Conservation (phyloP, 2,329 filamentous ascomycete species). For the Phaeosphaeriaceae sp. region DNA sequence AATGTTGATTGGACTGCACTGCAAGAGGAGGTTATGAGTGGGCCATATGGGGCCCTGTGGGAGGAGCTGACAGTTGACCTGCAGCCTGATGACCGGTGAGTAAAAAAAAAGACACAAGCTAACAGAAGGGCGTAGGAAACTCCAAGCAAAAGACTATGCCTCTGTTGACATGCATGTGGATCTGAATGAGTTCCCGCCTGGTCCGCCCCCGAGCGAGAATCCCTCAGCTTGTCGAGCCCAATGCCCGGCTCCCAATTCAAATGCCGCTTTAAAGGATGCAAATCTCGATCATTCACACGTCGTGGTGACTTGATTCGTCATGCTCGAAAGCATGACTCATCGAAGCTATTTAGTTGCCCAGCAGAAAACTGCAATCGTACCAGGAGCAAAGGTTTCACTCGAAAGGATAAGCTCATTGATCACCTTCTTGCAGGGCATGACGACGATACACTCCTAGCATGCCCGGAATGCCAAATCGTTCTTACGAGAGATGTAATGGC, state of each 20-base stretch:
- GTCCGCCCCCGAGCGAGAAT: background rate
- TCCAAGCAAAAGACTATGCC: too few species aligned
- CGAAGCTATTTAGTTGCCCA: constrained; percentile 1
- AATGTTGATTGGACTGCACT: constrained; percentile 7
- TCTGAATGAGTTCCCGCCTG: too few species aligned
- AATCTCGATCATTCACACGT: constrained; percentile 10
- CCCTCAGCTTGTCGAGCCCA: background rate
- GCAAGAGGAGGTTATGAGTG: constrained; percentile 13
- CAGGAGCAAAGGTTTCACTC: constrained; percentile 8
- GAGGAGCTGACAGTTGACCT: constrained; percentile 7
- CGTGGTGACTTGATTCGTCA: constrained; percentile 12
- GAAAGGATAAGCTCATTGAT: constrained; percentile 20
- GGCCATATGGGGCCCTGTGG: constrained; percentile 8
- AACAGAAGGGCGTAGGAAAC: constrained; percentile 30
- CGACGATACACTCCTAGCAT: constrained; percentile 9
- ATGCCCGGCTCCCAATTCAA: background rate
- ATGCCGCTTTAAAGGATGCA: constrained; percentile 5
- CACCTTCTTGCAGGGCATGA: constrained; percentile 22
- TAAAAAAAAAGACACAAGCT: constrained; percentile 30
- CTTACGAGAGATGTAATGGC: constrained; percentile 5
- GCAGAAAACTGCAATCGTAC: constrained; percentile 6
- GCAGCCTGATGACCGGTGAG: constrained; percentile 21
- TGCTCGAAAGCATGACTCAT: constrained; percentile 1
- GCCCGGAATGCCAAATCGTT: background rate
- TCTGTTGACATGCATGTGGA: background rate